Conservation (phyloP, 2,329 filamentous ascomycete species). For the Penicillium italicum region DNA sequence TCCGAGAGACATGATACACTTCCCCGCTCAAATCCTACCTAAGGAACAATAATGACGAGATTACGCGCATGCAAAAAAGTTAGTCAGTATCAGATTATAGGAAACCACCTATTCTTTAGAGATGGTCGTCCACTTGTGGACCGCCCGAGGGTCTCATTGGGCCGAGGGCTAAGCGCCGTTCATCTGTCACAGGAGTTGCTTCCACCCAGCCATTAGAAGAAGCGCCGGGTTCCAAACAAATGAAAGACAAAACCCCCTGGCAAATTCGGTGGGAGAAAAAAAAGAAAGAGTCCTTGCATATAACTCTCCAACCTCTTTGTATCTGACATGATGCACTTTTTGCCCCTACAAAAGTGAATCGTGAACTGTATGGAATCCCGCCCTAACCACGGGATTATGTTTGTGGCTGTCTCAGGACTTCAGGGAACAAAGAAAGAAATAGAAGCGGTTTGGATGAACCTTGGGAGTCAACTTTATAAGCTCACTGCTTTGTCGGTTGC, state of each 20-base stretch:
- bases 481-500: background rate
- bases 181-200: conserved; percentile 10
- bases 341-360: background rate
- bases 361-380: conserved; percentile 1
- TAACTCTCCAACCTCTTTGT: background rate
- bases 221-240: conserved; percentile 6
- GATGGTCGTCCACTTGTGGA: background rate
- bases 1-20: background rate
- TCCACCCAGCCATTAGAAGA: conserved; percentile 3
- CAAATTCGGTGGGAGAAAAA: background rate
- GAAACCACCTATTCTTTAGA: background rate
- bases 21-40: background rate
- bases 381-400: background rate
- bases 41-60: background rate
- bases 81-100: background rate
- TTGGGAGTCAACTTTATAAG: background rate
- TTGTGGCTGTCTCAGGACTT: background rate
- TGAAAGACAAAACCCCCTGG: conserved; percentile 1
- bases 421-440: background rate
- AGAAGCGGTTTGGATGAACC: background rate
- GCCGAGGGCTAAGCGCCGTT: conserved; percentile 5
- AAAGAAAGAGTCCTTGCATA: background rate
- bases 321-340: conserved; percentile 4
- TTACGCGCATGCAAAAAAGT: background rate
- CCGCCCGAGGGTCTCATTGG: background rate